These are phyloP conservation scores for Spathaspora sp. DNA, from an alignment of 1,139 yeast genomes.

Conservation along the genomic window DNA sequence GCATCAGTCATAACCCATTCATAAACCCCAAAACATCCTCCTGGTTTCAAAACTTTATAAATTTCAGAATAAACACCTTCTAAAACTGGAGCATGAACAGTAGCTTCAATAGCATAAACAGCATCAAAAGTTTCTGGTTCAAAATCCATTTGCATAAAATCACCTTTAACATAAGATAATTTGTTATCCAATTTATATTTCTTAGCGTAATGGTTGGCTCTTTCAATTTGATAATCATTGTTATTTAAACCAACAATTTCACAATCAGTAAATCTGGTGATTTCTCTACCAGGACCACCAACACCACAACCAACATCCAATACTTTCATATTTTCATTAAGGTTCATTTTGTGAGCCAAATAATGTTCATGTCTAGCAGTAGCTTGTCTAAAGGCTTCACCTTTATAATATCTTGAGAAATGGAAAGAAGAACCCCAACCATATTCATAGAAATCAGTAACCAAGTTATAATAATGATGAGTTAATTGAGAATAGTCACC, in stretches of 20 bases:
- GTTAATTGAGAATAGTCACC: slow-evolving; percentile 87
- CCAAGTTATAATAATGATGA: slow-evolving; percentile 94
- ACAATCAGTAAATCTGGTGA: slow-evolving; percentile 86
- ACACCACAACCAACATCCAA: slow-evolving; percentile 99
- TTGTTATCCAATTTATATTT: slow-evolving; percentile 66
- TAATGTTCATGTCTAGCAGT: slow-evolving; percentile 97
- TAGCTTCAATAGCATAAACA: slow-evolving; percentile 97
- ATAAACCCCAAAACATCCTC: slow-evolving; percentile 96
- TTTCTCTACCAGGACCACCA: slow-evolving; percentile 99
- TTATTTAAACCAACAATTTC: slow-evolving; percentile 88
- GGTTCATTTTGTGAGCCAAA: slow-evolving; percentile 82
- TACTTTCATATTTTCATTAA: slow-evolving; percentile 78
- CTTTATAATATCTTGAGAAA: slow-evolving; percentile 88
- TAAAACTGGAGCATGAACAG: slow-evolving; percentile 95
- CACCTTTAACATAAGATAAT: slow-evolving; percentile 90
- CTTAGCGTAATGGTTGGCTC: slow-evolving; percentile 82
- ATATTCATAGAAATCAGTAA: slow-evolving; percentile 94
- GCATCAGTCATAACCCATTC: slow-evolving; percentile 99
- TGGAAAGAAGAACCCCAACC: slow-evolving; percentile 99
- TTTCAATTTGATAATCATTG: slow-evolving; percentile 94
- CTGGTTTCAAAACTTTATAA: slow-evolving; percentile 93
- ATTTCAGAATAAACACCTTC: slow-evolving; percentile 97
- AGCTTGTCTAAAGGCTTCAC: slow-evolving; percentile 93
- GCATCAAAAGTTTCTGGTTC: slow-evolving; percentile 89
- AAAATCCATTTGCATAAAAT: slow-evolving; percentile 98